Conservation (phyloP, 352 stramenopile genomes). For the Pythium rhizo-oryzae region DNA sequence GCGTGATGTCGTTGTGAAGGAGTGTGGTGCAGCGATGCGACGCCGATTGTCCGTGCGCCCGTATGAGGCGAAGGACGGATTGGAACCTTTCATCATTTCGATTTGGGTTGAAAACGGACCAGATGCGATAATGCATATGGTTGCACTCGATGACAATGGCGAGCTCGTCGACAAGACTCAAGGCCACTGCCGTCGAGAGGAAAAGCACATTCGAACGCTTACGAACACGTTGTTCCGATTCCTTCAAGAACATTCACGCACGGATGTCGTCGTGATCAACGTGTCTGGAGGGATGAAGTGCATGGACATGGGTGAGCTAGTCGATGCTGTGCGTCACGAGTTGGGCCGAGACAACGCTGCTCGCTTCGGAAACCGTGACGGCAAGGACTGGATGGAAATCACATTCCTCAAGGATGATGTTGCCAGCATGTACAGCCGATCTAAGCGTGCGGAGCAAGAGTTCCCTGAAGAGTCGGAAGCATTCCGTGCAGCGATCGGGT, state of each 20-base stretch:
- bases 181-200: slow-evolving; percentile 77
- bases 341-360: slow-evolving; percentile 68
- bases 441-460: slow-evolving; percentile 80
- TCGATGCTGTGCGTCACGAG: slow-evolving; percentile 80
- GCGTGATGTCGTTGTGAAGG: slow-evolving; percentile 74
- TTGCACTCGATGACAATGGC: slow-evolving; percentile 85
- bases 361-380: slow-evolving; percentile 75
- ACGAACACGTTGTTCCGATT: slow-evolving; percentile 84
- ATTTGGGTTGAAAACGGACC: slow-evolving; percentile 86
- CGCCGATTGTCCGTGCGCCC: slow-evolving; percentile 72
- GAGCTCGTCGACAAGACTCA: slow-evolving; percentile 90
- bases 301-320: slow-evolving; percentile 89
- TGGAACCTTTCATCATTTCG: slow-evolving; percentile 83
- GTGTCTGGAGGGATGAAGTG: slow-evolving; percentile 89
- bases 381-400: slow-evolving; percentile 87
- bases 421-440: slow-evolving; percentile 87
- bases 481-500: slow-evolving; percentile 73
- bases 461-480: slow-evolving; percentile 85
- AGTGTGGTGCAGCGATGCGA: slow-evolving; percentile 69
- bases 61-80: slow-evolving; percentile 75
- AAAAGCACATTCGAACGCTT: slow-evolving; percentile 73
- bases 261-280: slow-evolving; percentile 88
- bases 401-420: slow-evolving; percentile 90
- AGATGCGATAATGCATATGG: slow-evolving; percentile 82
- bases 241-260: slow-evolving; percentile 77